Evolutionary conservation across 108 stramenopile species (phyloP).

Genomic region (Discostella pseudostelligera): DNA sequence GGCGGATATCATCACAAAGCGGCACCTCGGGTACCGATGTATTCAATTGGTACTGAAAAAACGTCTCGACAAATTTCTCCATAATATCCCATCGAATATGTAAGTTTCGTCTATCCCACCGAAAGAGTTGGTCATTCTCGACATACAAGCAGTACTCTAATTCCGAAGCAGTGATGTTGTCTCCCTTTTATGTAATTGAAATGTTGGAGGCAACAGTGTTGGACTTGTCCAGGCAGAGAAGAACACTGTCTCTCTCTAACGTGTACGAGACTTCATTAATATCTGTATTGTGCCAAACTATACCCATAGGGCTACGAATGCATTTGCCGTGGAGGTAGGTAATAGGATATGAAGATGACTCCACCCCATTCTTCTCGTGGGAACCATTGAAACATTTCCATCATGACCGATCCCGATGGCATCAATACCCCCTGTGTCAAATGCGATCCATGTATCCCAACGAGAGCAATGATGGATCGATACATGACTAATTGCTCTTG

Average conservation of each 20-base stretch:
- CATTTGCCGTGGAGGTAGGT: too few species aligned
- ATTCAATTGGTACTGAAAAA: not conserved
- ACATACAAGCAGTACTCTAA: slow-evolving; percentile 4
- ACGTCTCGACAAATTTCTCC: slow-evolving; percentile 14
- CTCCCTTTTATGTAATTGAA: not conserved
- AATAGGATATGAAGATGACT: too few species aligned
- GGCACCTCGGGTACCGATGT: not conserved
- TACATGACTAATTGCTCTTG: slow-evolving; percentile 34
- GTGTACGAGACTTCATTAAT: slow-evolving; percentile 13
- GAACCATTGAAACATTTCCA: slow-evolving; percentile 45
- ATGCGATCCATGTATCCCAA: slow-evolving; percentile 50
- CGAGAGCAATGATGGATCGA: slow-evolving; percentile 32
- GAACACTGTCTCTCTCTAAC: slow-evolving; percentile 14
- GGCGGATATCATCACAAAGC: not conserved
- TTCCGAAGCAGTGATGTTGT: not conserved
- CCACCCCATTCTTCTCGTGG: slow-evolving; percentile 7
- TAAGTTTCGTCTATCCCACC: slow-evolving; percentile 9
- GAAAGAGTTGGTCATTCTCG: not conserved
- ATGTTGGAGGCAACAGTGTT: not conserved
- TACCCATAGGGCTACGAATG: slow-evolving; percentile 25
- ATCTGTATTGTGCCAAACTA: slow-evolving; percentile 22
- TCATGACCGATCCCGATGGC: slow-evolving; percentile 25
- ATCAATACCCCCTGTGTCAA: slow-evolving; percentile 44
- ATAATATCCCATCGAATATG: slow-evolving; percentile 11
- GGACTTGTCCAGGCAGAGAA: slow-evolving; percentile 11